Base-by-base conservation (phyloP, 768 basidiomycete species). In the Leccinum boreale region DNA sequence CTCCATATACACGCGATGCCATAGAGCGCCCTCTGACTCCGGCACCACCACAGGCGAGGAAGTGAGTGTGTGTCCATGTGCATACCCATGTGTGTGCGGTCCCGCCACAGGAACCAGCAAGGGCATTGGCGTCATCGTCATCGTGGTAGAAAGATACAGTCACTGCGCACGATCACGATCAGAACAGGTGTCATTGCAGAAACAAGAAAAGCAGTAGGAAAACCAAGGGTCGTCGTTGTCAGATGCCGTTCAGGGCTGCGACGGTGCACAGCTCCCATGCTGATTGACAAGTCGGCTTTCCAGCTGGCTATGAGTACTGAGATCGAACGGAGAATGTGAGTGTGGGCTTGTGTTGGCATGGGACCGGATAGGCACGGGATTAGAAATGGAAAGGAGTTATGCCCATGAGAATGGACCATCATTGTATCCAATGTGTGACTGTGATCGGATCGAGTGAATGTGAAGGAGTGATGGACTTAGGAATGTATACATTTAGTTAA, bases 331-430 rank as follows among this genome's bases (percentile, higher is more conserved):
- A 33, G 64, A 67, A 47, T 56, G 56, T 5, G 61, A 42, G 49
- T 48, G 64, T 54, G 49, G 58, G 31, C 51, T 66, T 36, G 58
- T 53, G 64, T 28, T 63, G 46, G 57, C 39, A 56, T 47, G 63
- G 46, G 49, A 52, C 50, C 50, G 58, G 44, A 73, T 65, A 3
- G 72, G 72, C 1, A 69, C 67, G 15, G 75, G 65, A 21, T 71
- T 70, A 2, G 84, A 79, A 28, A 89, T 75, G 1, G 85, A 87
- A 15, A 87, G 76, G 51, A 94, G 75, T 85, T 87, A 69, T 98
- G 96, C 0, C 94, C 67, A 95, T 88, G 52, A 86, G 76, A 60
- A 92, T 88, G 15, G 70, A 82, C 90, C 90, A 92, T 39, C 87
- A n/a, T n/a, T n/a, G 82, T 63, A 98, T 81, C 50, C 89, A 86